Percentiles rank a stretch among this genome's conserved stretches.
Conservation (phyloP, 2,329 filamentous ascomycete genomes). For the Neonectria hederae region DNA sequence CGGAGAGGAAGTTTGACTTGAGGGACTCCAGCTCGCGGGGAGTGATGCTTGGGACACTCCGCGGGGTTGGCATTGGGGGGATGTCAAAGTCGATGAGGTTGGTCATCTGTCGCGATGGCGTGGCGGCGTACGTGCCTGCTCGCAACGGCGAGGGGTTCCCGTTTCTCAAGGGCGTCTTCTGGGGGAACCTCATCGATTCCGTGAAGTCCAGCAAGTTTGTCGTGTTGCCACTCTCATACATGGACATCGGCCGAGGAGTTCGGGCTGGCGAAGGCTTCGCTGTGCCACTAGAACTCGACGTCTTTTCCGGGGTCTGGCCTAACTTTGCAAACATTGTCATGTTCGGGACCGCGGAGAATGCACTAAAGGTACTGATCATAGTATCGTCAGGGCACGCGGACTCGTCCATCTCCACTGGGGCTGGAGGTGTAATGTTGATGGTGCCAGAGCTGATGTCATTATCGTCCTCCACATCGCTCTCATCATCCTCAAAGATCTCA, state of each 20-base stretch:
- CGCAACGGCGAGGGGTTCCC: constrained; percentile 45
- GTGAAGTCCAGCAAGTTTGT: constrained; percentile 91
- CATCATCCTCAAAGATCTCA: constrained; percentile 69
- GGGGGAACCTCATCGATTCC: constrained; percentile 68
- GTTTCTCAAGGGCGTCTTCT: constrained; percentile 59
- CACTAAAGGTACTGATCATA: constrained; percentile 84
- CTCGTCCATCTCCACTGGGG: constrained; percentile 44
- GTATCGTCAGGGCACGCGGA: constrained; percentile 72
- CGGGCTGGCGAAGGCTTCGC: constrained; percentile 49
- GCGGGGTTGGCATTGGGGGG: constrained; percentile 90
- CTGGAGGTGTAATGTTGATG: constrained; percentile 41
- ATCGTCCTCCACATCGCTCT: constrained; percentile 42
- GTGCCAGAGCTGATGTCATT: constrained; percentile 41
- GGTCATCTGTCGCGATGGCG: constrained; percentile 65
- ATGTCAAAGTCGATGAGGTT: constrained; percentile 83
- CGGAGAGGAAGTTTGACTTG: constrained; percentile 89
- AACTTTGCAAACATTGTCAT: constrained; percentile 84
- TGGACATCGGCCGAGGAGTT: constrained; percentile 47
- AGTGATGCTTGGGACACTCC: constrained; percentile 89
- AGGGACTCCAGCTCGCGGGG: constrained; percentile 91
- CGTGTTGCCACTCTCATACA: constrained; percentile 65
- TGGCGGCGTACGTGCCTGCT: constrained; percentile 47
- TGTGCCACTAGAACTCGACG: constrained; percentile 52
- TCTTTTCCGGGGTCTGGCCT: constrained; percentile 70
- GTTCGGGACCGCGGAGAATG: constrained; percentile 88